These are phyloP conservation scores for Saturnispora quitensis DNA, from an alignment of 805 yeast species.

Conservation along the genomic window DNA sequence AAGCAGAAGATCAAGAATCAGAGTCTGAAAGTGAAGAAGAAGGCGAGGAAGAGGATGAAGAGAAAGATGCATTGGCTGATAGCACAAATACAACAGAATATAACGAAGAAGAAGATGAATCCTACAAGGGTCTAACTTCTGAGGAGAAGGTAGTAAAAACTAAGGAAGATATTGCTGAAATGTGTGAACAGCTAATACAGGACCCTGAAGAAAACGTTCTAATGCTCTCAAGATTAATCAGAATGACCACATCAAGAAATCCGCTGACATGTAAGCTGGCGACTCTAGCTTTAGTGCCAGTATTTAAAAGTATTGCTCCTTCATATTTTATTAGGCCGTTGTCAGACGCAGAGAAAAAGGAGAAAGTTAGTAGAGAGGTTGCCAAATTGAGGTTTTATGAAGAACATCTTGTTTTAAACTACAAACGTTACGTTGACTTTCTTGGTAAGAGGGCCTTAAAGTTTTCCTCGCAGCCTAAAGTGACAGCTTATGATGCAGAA, in stretches of 20 bases:
- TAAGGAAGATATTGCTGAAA: constrained; percentile 76
- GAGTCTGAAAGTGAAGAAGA: constrained; percentile 11
- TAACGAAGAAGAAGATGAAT: constrained; percentile 26
- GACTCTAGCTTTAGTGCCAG: constrained; percentile 70
- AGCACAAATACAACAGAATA: constrained; percentile 12
- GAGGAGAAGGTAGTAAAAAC: constrained; percentile 47
- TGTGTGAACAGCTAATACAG: constrained; percentile 70
- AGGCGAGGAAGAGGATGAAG: constrained; percentile 10
- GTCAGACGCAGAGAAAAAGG: constrained; percentile 70
- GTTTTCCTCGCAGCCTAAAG: constrained; percentile 24
- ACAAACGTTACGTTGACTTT: constrained; percentile 54
- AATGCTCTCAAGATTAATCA: constrained; percentile 54
- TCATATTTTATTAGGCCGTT: constrained; percentile 79
- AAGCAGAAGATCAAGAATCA: constrained; percentile 1
- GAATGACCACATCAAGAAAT: constrained; percentile 61
- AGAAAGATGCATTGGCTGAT: constrained; percentile 12
- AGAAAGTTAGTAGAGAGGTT: constrained; percentile 77
- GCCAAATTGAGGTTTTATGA: constrained; percentile 72
- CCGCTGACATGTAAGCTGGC: constrained; percentile 62
- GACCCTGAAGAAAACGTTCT: constrained; percentile 81
- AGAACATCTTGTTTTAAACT: constrained; percentile 62
- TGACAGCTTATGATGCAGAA: constrained; percentile 28
- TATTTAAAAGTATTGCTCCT: constrained; percentile 80
- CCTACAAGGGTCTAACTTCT: constrained; percentile 39
- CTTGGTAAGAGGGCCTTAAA: constrained; percentile 33